These are phyloP conservation scores for Dryadomyces quercivorus DNA, from an alignment of 2,329 filamentous ascomycete genomes.

Conservation along the genomic window DNA sequence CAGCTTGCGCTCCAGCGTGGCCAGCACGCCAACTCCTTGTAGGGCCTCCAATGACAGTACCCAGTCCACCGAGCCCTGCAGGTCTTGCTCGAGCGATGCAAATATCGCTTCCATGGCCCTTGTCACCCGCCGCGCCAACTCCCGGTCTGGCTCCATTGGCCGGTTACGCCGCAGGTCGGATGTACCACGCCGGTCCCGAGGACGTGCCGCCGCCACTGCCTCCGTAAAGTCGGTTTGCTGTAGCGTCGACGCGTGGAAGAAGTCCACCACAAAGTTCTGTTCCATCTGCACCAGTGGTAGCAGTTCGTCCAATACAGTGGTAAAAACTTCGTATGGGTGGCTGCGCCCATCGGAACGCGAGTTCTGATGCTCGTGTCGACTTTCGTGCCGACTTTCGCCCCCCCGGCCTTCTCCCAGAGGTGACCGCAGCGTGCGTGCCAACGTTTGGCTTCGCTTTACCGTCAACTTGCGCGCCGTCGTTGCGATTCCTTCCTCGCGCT, in stretches of 20 bases:
- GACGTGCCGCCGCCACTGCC: slow-evolving; percentile 51
- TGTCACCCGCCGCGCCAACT: slow-evolving; percentile 73
- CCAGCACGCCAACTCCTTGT: slow-evolving; percentile 83
- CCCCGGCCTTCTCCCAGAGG: slow-evolving; percentile 46
- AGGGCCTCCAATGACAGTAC: slow-evolving; percentile 67
- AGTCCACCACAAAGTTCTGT: slow-evolving; percentile 94
- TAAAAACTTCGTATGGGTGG: slow-evolving; percentile 71
- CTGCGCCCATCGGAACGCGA: slow-evolving; percentile 53
- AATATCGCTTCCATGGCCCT: slow-evolving; percentile 84
- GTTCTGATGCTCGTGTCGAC: background rate
- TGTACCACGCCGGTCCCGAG: slow-evolving; percentile 51
- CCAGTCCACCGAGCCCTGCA: slow-evolving; percentile 76
- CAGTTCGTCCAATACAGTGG: slow-evolving; percentile 67
- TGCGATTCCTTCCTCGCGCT: slow-evolving; percentile 61
- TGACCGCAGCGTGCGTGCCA: slow-evolving; percentile 61
- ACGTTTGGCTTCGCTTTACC: slow-evolving; percentile 83
- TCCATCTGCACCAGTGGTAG: slow-evolving; percentile 78
- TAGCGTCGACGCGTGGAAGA: slow-evolving; percentile 87
- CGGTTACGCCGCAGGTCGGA: slow-evolving; percentile 63
- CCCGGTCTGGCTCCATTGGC: slow-evolving; percentile 78
- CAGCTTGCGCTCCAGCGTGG: slow-evolving; percentile 67
- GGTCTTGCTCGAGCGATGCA: slow-evolving; percentile 64
- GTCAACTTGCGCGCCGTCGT: slow-evolving; percentile 79
- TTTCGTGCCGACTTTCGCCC: slow-evolving; percentile 13
- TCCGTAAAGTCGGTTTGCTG: slow-evolving; percentile 76